Percentiles rank a stretch among this genome's conserved stretches.
These are phyloP conservation scores for Sugiyamaella xylanicola DNA, from an alignment of 1,139 yeast genomes.

Conservation along the genomic window DNA sequence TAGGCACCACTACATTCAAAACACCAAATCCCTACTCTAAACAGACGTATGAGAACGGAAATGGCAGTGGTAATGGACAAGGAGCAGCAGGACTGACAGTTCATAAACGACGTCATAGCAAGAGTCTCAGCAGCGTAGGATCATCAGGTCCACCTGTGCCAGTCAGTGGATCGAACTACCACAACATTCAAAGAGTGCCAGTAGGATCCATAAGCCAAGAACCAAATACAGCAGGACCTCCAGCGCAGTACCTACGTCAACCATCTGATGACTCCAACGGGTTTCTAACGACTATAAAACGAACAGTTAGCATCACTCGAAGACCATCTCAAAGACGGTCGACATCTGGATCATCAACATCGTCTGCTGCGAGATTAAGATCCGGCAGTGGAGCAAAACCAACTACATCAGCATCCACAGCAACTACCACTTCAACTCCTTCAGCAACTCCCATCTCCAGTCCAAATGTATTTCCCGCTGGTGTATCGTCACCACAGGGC, in stretches of 20 bases:
- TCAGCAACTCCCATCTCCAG: too few relatives aligned
- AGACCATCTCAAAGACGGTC: slow-evolving; percentile 29
- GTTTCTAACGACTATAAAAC: slow-evolving; percentile 27
- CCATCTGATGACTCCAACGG: slow-evolving; percentile 12
- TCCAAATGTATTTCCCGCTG: too few relatives aligned
- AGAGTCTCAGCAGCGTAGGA: slow-evolving; percentile 40
- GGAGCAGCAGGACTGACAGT: slow-evolving; percentile 8
- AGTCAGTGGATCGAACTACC: slow-evolving; percentile 3
- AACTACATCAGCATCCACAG: not conserved
- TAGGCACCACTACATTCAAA: not conserved
- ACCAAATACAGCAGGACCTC: not conserved
- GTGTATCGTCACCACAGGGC: too few relatives aligned
- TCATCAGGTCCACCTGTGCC: slow-evolving; percentile 4
- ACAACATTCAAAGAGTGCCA: slow-evolving; percentile 9
- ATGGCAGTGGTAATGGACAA: not conserved
- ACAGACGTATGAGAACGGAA: not conserved
- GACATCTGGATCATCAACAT: slow-evolving; percentile 29
- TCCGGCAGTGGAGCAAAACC: slow-evolving; percentile 10
- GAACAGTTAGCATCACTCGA: slow-evolving; percentile 33
- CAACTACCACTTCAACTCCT: not conserved
- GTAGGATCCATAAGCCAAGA: slow-evolving; percentile 4
- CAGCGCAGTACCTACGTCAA: slow-evolving; percentile 1
- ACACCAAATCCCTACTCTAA: not conserved
- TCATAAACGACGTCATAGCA: slow-evolving; percentile 37
- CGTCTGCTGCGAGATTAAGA: slow-evolving; percentile 13